Evolutionary conservation across 768 basidiomycete species (phyloP), one percentile per base, ranked within the genome.

Genomic region (Pleurotus ostreatus): DNA sequence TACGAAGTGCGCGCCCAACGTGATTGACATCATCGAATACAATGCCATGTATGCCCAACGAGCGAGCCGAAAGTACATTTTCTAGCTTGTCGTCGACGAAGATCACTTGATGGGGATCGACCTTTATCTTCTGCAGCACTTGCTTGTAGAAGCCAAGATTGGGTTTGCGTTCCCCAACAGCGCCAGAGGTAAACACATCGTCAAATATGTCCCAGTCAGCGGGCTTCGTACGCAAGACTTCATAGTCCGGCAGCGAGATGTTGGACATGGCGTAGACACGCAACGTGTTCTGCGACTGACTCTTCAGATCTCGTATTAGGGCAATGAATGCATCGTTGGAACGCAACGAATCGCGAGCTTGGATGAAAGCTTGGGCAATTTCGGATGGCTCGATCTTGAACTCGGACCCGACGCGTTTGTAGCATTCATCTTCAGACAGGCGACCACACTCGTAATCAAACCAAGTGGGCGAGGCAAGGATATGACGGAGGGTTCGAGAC

Each of bases 31-130:
- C 63, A 49, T 81, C 76, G 45, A 80, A 82, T 22, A 83, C 70
- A 58, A 85, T 75, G 3, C 83, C 83, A 40, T 76, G 70, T 46
- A 84, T 69, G 7, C 84, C 84, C 7, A 84, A 68, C 0, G 81
- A 83, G 3, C 79, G 77, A 7, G 83, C 83, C 2, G 80, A 74
- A 6, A 83, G 61, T 3, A 86, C 78, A 56, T 85, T 84, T 60
- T 84, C 84, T 9, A 73, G 69, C 56, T 81, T 80, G 68, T 84
- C 83, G 51, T 85, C 84, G 8, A 85, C 76, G 60, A 84, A 84
- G 26, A 83, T 78, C 0, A 77, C 75, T 1, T 65, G 69, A 1
- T 60, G 61, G 1, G 83, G 81, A 47, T 83, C 78, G 5, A 74
- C 62, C 12, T 73, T 71, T 9, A 76, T 74, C 15, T 73, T 64